Base-by-base conservation (phyloP, 1,284 basidiomycete genomes). In the Cystobasidiaceae sp. region DNA sequence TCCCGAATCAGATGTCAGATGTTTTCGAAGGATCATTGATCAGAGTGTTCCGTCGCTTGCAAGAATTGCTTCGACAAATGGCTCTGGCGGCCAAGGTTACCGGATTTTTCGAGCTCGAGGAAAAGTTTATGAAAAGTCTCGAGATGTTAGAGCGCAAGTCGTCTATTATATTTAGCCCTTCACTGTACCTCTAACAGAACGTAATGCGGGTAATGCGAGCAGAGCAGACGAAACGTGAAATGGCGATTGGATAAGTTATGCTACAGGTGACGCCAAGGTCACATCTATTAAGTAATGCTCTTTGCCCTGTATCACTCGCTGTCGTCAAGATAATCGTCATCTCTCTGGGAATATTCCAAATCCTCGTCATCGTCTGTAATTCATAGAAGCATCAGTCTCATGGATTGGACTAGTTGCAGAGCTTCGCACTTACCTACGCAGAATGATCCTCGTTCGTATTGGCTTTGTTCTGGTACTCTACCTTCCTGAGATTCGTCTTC, bases 61-160 rank as follows among this genome's bases (percentile, higher is more conserved):
- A 93, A 69, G 96, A 98, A 78, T 83, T 98, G 34, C 82, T 98
- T 28, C 84, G 94, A 41, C 96, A 98, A 78, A 96, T 98, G 93
- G 85, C 86, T 4, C 84, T 87, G 73, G 94, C 94, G 0, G 90
- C 93, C 0, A 92, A 93, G 74, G 94, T 96, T 15, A 97, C 97
- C 69, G 94, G 94, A 7, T 97, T 97, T 76, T 83, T 82, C 8
- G 93, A 97, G 73, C 81, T 98, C 37, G 85, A 93, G 77, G 85
- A 91, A 72, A 94, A 92, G 77, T 96, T 96, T 74, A 86, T 87
- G 70, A 89, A 89, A 74, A 82, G 87, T 17, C 85, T 89, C 2
- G 89, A 92, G 76, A 85, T 92, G 85, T 84, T 96, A 27, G 92
- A 93, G 75, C 82, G 92, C 34, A 90, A 88, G 0, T 92, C 90